Evolutionary conservation across 148 eudicot genomes (phyloP), one percentile per base, ranked within the genome.

Genomic region (Gaultheria prostrata): DNA sequence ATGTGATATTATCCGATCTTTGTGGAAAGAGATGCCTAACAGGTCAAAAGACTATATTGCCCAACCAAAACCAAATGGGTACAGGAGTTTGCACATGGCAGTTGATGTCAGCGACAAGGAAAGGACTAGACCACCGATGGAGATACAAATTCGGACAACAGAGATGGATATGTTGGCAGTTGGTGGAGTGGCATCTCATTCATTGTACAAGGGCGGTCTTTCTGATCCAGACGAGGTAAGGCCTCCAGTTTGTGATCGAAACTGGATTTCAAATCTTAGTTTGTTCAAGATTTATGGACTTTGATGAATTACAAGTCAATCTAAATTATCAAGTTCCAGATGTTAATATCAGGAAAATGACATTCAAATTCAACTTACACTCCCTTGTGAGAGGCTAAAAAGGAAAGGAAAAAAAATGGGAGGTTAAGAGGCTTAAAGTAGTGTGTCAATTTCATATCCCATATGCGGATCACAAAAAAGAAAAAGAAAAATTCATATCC

Each of bases 181-280:
- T 83, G 97, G 88, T 85, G 99, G 99, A 82, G 85, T 89, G 13
- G 99, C 99, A 78, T 93, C 98, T 46, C 99, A 97, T 89, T 90
- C 99, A 30, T 83, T 94, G 83, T 97, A 94, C 93, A 97, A 97
- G 92, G 94, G 97, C 59, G 99, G 98, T 77, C 92, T 97, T 79
- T 93, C 97, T 75, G 89, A 94, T 92, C 99, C 99, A 33, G 94
- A 93, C 84, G 99, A 94, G 94, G 99, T 93, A 86, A 86, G 45
- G 20, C 56, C 49, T 75, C 67, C 65, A 32, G 15, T n/a, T 13
- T 57, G 53, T 63, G 35, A 80, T 65, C 28, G 76, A 65, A 69
- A 28, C 30, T 67, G 61, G 13, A 67, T 48, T 12, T 17, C 15
- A 28, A 50, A 46, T 28, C 45, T 69, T 51, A 69, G 46, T 80